Conservation (phyloP, 176 grass and related monocot species). For the Triticum monococcum region DNA sequence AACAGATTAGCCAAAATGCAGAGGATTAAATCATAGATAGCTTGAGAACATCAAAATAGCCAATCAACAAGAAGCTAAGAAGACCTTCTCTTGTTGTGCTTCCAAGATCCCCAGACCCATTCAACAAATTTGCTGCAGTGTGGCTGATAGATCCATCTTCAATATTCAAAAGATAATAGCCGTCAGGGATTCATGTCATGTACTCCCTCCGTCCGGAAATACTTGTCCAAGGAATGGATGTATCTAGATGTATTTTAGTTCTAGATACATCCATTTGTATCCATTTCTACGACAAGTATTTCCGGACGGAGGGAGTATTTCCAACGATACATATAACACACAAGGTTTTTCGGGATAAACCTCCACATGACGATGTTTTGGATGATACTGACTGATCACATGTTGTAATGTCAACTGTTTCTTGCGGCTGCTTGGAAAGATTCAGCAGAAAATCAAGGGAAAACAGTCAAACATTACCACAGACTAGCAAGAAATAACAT, state of each 20-base stretch:
- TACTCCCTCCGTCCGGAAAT: too few species aligned
- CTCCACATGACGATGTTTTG: constrained; percentile 59
- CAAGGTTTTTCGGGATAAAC: constrained; percentile 6
- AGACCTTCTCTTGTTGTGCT: constrained; percentile 52
- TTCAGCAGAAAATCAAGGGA: not conserved
- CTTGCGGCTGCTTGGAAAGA: constrained; percentile 45
- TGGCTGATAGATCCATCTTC: constrained; percentile 51
- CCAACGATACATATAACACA: not conserved
- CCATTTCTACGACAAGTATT: too few species aligned
- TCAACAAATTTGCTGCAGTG: constrained; percentile 29
- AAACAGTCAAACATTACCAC: constrained; percentile 7
- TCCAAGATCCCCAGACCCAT: constrained; percentile 36
- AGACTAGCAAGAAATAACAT: not conserved
- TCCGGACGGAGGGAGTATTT: too few species aligned
- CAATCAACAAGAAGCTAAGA: not conserved
- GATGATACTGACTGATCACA: constrained; percentile 60
- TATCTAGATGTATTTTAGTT: too few species aligned
- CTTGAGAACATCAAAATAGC: not conserved
- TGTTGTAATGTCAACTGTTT: constrained; percentile 75
- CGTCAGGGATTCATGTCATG: not conserved
- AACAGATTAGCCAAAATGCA: constrained; percentile 33
- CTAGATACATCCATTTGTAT: too few species aligned
- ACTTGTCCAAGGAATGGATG: too few species aligned
- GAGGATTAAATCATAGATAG: not conserved
- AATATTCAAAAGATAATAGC: constrained; percentile 10